A percentile compares a stretch with the other conserved stretches of the same genome.
phyloP scores from a whole-genome alignment of 2,329 filamentous ascomycete genomes.

The Colletotrichum godetiae region DNA sequence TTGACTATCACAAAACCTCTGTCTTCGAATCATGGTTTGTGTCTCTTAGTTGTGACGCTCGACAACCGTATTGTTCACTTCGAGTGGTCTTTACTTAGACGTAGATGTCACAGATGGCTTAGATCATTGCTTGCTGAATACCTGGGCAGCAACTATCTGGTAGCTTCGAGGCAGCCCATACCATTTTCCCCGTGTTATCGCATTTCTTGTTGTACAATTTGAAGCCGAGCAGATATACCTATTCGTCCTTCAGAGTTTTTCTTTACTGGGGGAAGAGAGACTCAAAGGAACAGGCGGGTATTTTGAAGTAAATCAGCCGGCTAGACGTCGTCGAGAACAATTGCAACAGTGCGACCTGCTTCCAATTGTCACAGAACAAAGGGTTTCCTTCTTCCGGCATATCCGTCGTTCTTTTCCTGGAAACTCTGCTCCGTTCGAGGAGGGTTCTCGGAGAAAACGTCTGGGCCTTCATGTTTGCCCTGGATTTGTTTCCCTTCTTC shows the following conservation, averaged over 20 bases:
- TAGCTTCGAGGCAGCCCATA: too few relatives aligned
- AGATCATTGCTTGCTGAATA: not conserved
- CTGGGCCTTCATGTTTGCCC: not conserved
- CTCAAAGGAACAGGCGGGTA: not conserved
- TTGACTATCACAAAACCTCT: too few relatives aligned
- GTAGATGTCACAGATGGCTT: not conserved
- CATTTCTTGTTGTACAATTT: too few relatives aligned
- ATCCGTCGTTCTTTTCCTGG: not conserved
- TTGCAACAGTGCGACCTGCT: not conserved
- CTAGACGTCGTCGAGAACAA: not conserved
- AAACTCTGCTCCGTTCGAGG: not conserved
- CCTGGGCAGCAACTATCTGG: too few relatives aligned
- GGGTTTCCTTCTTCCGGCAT: not conserved
- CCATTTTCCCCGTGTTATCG: too few relatives aligned
- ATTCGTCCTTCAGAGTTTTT: not conserved
- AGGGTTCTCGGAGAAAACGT: not conserved
- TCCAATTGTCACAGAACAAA: not conserved
- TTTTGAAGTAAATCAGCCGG: not conserved
- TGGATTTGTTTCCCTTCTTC: too few relatives aligned
- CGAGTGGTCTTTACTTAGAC: too few relatives aligned
- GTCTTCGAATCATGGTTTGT: too few relatives aligned
- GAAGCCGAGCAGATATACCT: too few relatives aligned
- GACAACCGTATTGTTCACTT: not conserved
- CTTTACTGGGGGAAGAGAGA: not conserved
- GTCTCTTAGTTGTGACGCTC: not conserved